Percentiles rank a stretch among this genome's conserved stretches.
Conservation (phyloP, 129 eudicot genomes). For the Saposhnikovia divaricata region DNA sequence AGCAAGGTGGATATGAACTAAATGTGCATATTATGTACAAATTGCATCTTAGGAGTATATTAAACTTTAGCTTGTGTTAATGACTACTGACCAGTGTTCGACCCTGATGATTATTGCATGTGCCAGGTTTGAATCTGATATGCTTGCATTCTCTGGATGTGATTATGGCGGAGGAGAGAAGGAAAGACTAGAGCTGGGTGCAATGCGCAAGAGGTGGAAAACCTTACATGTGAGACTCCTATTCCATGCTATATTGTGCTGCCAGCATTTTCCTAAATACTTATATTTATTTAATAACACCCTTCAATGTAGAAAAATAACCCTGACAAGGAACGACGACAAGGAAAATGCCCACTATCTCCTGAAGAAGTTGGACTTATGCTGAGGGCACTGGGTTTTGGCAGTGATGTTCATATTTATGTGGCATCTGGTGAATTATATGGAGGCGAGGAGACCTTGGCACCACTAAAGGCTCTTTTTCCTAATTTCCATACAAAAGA, state of each 20-base stretch:
- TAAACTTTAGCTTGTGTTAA: neutral
- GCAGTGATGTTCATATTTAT: constrained; percentile 52
- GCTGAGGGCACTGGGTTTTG: constrained; percentile 68
- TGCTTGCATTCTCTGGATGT: constrained; percentile 91
- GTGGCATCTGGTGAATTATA: constrained; percentile 79
- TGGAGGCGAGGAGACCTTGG: constrained; percentile 66
- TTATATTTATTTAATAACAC: neutral
- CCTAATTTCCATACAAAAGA: constrained; percentile 66
- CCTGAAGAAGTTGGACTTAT: constrained; percentile 84
- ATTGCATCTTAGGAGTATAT: neutral
- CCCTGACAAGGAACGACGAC: constrained; percentile 68
- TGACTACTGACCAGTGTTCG: neutral
- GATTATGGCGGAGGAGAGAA: constrained; percentile 71
- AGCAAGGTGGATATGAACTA: neutral
- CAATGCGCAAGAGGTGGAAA: constrained; percentile 70
- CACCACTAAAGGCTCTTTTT: constrained; percentile 57
- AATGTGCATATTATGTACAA: neutral
- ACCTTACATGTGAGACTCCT: constrained; percentile 56
- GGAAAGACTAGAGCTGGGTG: constrained; percentile 50
- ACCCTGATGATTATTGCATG: neutral
- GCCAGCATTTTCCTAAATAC: neutral
- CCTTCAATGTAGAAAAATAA: constrained; percentile 35
- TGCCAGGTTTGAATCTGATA: constrained; percentile 61
- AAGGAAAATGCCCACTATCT: constrained; percentile 70
- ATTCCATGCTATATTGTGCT: neutral